These are phyloP conservation scores for Metschnikowia santaceciliae DNA, from an alignment of 805 yeast genomes.

Conservation along the genomic window DNA sequence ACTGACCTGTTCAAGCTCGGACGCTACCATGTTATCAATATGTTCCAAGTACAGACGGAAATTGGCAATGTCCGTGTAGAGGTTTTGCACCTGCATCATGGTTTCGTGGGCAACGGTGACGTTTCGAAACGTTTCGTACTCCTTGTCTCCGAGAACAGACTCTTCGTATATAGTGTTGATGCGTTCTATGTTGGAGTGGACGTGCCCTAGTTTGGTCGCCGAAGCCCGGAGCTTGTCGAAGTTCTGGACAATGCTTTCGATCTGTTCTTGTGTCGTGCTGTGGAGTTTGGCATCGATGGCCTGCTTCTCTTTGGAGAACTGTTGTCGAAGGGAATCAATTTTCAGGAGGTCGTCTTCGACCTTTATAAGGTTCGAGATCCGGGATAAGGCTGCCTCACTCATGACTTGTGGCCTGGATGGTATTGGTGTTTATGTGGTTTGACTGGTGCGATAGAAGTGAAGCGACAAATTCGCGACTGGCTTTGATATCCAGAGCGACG, in stretches of 20 bases:
- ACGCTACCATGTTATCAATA: constrained; percentile 51
- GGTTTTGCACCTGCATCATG: constrained; percentile 62
- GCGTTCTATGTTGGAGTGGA: constrained; percentile 36
- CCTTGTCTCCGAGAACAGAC: constrained; percentile 54
- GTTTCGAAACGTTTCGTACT: constrained; percentile 65
- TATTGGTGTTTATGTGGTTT: background rate
- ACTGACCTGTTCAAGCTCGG: constrained; percentile 30
- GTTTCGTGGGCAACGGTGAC: constrained; percentile 68
- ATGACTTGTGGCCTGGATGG: constrained; percentile 13
- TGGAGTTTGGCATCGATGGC: constrained; percentile 72
- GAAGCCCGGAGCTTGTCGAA: constrained; percentile 48
- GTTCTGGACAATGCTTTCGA: constrained; percentile 51
- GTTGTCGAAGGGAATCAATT: constrained; percentile 49
- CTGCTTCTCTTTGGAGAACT: constrained; percentile 63
- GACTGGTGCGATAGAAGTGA: background rate
- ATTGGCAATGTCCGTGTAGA: constrained; percentile 58
- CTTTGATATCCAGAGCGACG: background rate
- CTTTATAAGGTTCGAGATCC: constrained; percentile 37
- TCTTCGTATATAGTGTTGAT: constrained; percentile 53
- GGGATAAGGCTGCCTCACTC: constrained; percentile 40
- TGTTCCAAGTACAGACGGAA: constrained; percentile 49
- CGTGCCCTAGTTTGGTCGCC: constrained; percentile 30
- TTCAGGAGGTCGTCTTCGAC: constrained; percentile 53
- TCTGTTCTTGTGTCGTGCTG: constrained; percentile 62
- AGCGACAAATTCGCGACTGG: constrained; percentile 1